Evolutionary conservation across 2,329 filamentous ascomycete species (phyloP).

Genomic region (Dothideomycetes sp.): DNA sequence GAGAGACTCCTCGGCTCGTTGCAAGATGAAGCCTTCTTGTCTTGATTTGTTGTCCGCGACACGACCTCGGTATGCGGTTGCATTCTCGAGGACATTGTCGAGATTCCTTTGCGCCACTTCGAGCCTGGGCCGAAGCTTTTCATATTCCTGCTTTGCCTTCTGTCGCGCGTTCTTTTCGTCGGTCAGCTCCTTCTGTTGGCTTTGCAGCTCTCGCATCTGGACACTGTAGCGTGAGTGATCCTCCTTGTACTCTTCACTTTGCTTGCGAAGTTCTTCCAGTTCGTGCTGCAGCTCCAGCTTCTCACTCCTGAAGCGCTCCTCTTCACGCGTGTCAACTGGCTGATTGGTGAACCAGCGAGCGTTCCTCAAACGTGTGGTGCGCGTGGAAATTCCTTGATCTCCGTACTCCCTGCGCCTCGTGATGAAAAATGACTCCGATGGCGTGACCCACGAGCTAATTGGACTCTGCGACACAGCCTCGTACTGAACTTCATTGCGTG

Average conservation of each 20-base stretch:
- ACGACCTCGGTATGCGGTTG: conserved; percentile 50
- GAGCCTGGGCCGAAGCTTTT: conserved; percentile 59
- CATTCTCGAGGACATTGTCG: conserved; percentile 33
- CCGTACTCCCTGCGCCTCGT: conserved; percentile 72
- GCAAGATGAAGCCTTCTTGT: conserved; percentile 20
- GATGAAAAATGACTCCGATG: conserved; percentile 52
- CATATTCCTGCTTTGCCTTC: conserved; percentile 48
- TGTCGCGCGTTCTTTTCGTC: conserved; percentile 58
- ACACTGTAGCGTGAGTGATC: conserved; percentile 9
- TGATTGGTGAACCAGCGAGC: conserved; percentile 68
- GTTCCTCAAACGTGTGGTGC: conserved; percentile 46
- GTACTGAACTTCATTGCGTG: conserved; percentile 58
- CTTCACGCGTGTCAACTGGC: conserved; percentile 57
- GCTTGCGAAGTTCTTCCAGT: conserved; percentile 24
- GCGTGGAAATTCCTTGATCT: conserved; percentile 57
- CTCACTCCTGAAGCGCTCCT: conserved; percentile 47
- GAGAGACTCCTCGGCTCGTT: conserved; percentile 32
- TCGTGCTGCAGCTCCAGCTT: conserved; percentile 33
- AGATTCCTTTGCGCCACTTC: conserved; percentile 43
- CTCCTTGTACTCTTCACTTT: conserved; percentile 17
- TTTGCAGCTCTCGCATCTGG: conserved; percentile 16
- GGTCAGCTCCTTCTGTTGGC: conserved; percentile 29
- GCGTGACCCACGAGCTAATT: conserved; percentile 61
- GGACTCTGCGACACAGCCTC: conserved; percentile 48
- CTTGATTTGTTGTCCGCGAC: conserved; percentile 34